A percentile compares a stretch with the other conserved stretches of the same genome.
Conservation (phyloP, 2,329 filamentous ascomycete genomes). For the Pezicula neosporulosa region DNA sequence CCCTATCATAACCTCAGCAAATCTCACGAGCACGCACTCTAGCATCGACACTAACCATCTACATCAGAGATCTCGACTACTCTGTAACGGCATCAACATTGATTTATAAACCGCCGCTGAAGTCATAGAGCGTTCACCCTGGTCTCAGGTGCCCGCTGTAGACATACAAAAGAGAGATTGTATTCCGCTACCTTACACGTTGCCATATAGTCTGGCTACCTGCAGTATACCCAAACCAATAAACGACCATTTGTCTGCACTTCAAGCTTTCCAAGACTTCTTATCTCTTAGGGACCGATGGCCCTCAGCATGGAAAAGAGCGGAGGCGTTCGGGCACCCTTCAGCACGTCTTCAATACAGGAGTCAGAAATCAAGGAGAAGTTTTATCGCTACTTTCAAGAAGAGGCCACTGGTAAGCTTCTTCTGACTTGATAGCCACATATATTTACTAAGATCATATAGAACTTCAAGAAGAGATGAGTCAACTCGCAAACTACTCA, state of each 20-base stretch:
- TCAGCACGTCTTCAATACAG: constrained; percentile 11
- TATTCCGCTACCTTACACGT: too few species aligned
- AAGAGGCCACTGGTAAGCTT: constrained; percentile 63
- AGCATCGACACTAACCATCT: too few species aligned
- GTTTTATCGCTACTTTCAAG: constrained; percentile 82
- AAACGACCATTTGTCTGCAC: too few species aligned
- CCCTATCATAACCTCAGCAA: too few species aligned
- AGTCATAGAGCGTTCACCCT: not conserved
- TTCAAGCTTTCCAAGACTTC: too few species aligned
- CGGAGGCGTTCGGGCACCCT: constrained; percentile 11
- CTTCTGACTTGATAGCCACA: not conserved
- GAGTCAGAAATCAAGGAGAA: constrained; percentile 60
- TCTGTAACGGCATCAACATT: too few species aligned
- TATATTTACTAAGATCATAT: constrained; percentile 7
- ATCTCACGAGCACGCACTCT: too few species aligned
- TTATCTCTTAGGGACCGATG: not conserved
- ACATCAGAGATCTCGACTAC: not conserved
- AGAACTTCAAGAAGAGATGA: constrained; percentile 78
- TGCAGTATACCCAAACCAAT: too few species aligned
- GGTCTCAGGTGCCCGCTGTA: too few species aligned
- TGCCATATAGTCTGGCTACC: too few species aligned
- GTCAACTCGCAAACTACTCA: constrained; percentile 59
- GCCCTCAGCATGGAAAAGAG: not conserved
- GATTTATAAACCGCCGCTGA: not conserved
- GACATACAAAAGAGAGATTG: too few species aligned